phyloP scores from a whole-genome alignment of 306 rosid genomes.

The Crataegus laevigata region DNA sequence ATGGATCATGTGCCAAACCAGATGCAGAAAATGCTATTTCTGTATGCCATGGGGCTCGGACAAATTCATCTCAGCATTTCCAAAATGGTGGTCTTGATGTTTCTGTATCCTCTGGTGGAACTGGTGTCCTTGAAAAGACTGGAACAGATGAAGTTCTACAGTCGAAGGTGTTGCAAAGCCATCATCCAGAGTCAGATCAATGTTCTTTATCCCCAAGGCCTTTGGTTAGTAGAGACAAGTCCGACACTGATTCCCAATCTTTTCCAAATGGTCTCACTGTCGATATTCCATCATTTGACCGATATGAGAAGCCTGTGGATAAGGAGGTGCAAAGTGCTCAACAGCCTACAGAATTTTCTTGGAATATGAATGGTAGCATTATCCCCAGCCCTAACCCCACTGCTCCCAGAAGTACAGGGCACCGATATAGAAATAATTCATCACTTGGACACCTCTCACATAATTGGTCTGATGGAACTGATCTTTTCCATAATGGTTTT shows the following conservation, averaged over 20 bases:
- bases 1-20: constrained; percentile 28
- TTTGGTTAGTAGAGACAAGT: constrained; percentile 32
- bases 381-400: constrained; percentile 68
- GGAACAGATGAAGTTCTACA: constrained; percentile 21
- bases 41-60: constrained; percentile 18
- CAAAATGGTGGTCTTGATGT: constrained; percentile 17
- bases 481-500: constrained; percentile 54
- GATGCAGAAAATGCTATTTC: constrained; percentile 24
- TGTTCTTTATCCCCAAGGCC: constrained; percentile 25
- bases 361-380: constrained; percentile 49
- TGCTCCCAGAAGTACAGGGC: constrained; percentile 81
- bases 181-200: constrained; percentile 27
- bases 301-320: constrained; percentile 41
- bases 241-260: constrained; percentile 36
- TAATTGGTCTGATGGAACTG: constrained; percentile 70
- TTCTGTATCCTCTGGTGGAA: constrained; percentile 32
- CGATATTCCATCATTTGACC: constrained; percentile 54
- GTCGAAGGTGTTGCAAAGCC: constrained; percentile 25
- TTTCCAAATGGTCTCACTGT: constrained; percentile 43
- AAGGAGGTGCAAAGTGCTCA: constrained; percentile 39
- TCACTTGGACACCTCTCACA: constrained; percentile 50
- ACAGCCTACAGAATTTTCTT: constrained; percentile 44
- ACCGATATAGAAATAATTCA: constrained; percentile 47
- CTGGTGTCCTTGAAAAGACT: constrained; percentile 25
- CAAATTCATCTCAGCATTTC: constrained; percentile 17